phyloP scores from a whole-genome alignment of 805 yeast genomes.

The Lachancea meyersii region DNA sequence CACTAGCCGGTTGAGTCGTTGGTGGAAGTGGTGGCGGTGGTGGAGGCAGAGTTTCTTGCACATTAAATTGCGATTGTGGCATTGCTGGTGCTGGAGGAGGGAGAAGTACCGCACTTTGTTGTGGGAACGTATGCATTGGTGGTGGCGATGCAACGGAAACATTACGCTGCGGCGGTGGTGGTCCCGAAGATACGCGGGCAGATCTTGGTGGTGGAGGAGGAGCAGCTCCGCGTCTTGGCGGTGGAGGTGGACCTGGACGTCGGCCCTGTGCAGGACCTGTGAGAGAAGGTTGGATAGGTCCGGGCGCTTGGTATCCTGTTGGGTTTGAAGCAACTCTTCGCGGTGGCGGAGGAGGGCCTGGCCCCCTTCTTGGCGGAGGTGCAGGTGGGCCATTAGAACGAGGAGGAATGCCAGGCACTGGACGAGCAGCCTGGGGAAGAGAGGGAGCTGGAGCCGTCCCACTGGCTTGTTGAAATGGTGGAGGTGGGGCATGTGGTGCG shows the following conservation, averaged over 20 bases:
- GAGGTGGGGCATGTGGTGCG: constrained; percentile 3
- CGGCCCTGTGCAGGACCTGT: neutral
- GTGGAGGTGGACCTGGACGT: constrained; percentile 21
- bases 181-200: constrained; percentile 5
- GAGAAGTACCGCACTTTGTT: neutral
- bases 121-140: constrained; percentile 10
- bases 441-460: constrained; percentile 9
- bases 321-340: constrained; percentile 13
- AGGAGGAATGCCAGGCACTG: constrained; percentile 11
- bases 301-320: constrained; percentile 7
- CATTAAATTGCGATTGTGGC: neutral
- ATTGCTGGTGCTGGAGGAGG: neutral
- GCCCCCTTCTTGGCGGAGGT: constrained; percentile 23
- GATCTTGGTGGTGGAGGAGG: constrained; percentile 26
- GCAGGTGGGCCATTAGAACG: constrained; percentile 19
- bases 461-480: constrained; percentile 7
- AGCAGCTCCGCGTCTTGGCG: constrained; percentile 29
- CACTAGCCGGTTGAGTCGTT: constrained; percentile 5
- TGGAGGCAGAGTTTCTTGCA: constrained; percentile 1
- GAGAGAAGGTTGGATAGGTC: constrained; percentile 8
- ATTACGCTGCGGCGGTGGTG: constrained; percentile 15
- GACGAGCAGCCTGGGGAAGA: constrained; percentile 6
- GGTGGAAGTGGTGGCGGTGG: constrained; percentile 5
- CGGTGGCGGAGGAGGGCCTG: constrained; percentile 23
- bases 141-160: constrained; percentile 8